These are phyloP conservation scores for Hypoxylon sp. DNA, from an alignment of 2,329 filamentous ascomycete genomes.

Conservation along the genomic window DNA sequence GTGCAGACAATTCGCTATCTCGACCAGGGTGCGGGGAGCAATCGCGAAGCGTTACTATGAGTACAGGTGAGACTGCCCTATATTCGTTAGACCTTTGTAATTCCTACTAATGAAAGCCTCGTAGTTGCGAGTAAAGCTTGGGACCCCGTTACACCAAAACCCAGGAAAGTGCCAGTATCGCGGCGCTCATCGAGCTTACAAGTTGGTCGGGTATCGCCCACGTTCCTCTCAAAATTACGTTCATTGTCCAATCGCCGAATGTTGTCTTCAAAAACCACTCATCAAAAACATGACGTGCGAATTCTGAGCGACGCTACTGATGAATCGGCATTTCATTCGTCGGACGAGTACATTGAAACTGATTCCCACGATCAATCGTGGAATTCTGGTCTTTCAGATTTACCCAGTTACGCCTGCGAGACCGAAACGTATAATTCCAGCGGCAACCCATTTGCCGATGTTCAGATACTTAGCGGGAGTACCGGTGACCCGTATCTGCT, in stretches of 20 bases:
- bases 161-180: constrained; percentile 10
- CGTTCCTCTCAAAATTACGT: constrained; percentile 33
- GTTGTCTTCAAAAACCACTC: constrained; percentile 38
- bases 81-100: background rate
- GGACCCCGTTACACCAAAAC: constrained; percentile 27
- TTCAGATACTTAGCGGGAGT: constrained; percentile 40
- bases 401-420: constrained; percentile 21
- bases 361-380: constrained; percentile 31
- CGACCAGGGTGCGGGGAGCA: constrained; percentile 1
- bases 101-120: constrained; percentile 9
- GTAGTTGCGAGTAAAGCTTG: constrained; percentile 12
- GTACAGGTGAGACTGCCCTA: constrained; percentile 18
- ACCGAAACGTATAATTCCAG: constrained; percentile 25
- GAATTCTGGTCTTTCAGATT: constrained; percentile 18
- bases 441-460: constrained; percentile 40
- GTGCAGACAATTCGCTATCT: background rate
- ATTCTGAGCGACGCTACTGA: constrained; percentile 33
- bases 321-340: constrained; percentile 26
- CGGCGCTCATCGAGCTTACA: constrained; percentile 36
- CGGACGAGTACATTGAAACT: constrained; percentile 11
- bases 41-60: constrained; percentile 4
- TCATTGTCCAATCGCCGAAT: constrained; percentile 40
- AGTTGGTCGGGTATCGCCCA: constrained; percentile 31
- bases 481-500: constrained; percentile 47
- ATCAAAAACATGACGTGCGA: constrained; percentile 28